These are phyloP conservation scores for Phaeomoniella chlamydospora DNA, from an alignment of 2,329 filamentous ascomycete genomes.

Conservation along the genomic window DNA sequence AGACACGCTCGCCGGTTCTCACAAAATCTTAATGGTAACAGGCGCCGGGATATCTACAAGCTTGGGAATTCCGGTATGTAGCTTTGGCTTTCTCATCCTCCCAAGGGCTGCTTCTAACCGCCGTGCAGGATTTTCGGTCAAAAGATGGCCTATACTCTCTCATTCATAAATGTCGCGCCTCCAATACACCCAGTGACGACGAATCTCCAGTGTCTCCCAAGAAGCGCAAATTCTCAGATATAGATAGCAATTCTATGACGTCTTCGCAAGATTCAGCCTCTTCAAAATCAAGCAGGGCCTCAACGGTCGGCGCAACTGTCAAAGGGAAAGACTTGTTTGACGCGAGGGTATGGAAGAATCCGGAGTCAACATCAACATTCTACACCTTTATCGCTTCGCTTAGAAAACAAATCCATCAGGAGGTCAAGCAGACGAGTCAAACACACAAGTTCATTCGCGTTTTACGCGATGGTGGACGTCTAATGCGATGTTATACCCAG, in stretches of 20 bases:
- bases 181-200: background rate
- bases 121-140: constrained; percentile 12
- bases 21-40: constrained; percentile 57
- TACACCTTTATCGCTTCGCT: constrained; percentile 58
- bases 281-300: constrained; percentile 21
- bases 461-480: constrained; percentile 50
- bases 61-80: constrained; percentile 55
- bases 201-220: constrained; percentile 2
- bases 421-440: constrained; percentile 44
- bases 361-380: constrained; percentile 53
- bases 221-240: constrained; percentile 20
- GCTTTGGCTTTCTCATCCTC: background rate
- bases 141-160: constrained; percentile 58
- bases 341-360: constrained; percentile 54
- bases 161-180: constrained; percentile 36
- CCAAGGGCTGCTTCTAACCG: constrained; percentile 2
- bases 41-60: constrained; percentile 64
- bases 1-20: constrained; percentile 47
- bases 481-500: constrained; percentile 60
- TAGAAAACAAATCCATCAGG: constrained; percentile 44
- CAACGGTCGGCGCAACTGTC: constrained; percentile 27
- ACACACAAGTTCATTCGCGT: constrained; percentile 57
- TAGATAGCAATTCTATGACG: constrained; percentile 26
- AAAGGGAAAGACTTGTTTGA: constrained; percentile 62
- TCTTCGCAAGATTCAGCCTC: constrained; percentile 23